phyloP scores from a whole-genome alignment of 768 basidiomycete species.

The Plicaturopsis crispa region DNA sequence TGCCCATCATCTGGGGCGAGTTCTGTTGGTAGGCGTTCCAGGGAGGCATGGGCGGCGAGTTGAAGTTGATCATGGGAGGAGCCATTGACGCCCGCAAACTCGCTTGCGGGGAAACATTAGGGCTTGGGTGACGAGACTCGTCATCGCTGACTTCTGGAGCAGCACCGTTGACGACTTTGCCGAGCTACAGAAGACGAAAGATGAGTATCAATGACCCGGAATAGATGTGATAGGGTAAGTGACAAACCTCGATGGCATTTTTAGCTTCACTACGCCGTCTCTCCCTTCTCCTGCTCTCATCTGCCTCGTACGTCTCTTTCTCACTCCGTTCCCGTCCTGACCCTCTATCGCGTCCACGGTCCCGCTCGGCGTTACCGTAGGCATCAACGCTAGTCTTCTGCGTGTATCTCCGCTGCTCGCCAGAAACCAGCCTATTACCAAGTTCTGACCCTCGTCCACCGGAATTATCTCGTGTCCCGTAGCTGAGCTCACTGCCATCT shows the following conservation, averaged over 20 bases:
- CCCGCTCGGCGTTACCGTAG: conserved; percentile 20
- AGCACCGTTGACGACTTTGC: conserved; percentile 80
- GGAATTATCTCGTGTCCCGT: conserved; percentile 6
- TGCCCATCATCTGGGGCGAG: conserved; percentile 28
- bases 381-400: conserved; percentile 69
- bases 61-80: conserved; percentile 38
- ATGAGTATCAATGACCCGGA: too few relatives aligned
- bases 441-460: conserved; percentile 3
- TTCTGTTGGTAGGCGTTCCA: conserved; percentile 21
- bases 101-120: too few relatives aligned
- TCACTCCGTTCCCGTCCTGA: conserved; percentile 11
- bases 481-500: conserved; percentile 62
- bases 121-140: too few relatives aligned
- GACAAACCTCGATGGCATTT: conserved; percentile 79
- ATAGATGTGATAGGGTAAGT: too few relatives aligned
- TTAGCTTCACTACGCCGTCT: conserved; percentile 77
- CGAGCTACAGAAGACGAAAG: conserved; percentile 44
- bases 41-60: conserved; percentile 5
- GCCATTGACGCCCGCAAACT: too few relatives aligned
- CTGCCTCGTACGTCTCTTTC: conserved; percentile 16
- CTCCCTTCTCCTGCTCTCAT: conserved; percentile 58
- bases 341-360: conserved; percentile 4
- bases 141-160: too few relatives aligned
- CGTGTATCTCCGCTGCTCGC: conserved; percentile 30
- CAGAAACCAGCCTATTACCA: conserved; percentile 24